Evolutionary conservation across 805 yeast genomes (phyloP), one percentile per base, ranked within the genome.

Genomic region (Pichia rugopelliculosa): DNA sequence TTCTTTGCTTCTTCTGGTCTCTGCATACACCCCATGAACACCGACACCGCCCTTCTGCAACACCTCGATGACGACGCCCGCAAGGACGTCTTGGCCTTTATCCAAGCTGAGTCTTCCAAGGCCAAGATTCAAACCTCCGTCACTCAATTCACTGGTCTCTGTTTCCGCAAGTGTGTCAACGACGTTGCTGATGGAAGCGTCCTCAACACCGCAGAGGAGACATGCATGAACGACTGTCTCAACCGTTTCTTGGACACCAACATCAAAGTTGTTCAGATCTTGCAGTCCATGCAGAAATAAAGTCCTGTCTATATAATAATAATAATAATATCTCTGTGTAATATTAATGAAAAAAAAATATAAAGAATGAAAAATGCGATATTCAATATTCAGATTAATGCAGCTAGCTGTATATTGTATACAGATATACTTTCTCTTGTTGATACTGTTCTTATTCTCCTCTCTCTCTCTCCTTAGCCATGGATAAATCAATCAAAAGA

Each of bases 201-300:
- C 41, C 70, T 89, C 54, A 72, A 73, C 53, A 45, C 68, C 2
- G 64, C 65, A 47, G 97, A 90, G 66, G 85, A 83, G 55, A 66
- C 71, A 33, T 90, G 97, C 64, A 69, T 90, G 61, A 68, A 73
- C 50, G 84, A 84, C 70, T 90, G 98, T 66, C 79, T 90, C 56
- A 84, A 86, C 68, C 70, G 95, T 55, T 90, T 85, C 65, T 72
- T 90, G 57, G 96, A 90, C 64, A 84, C 95, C 36, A 90, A 89
- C 65, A 83, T 86, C 62, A 78, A 82, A 68, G 83, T 90, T 44
- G 95, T 90, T 18, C 81, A 84, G 52, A 70, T 65, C 64, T 36
- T 57, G 2, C 59, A 56, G 33, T 48, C 56, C 5, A 20, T 53
- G 25, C 57, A 56, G 24, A 52, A 47, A 39, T 56, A 30, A 25